A percentile compares a stretch with the other conserved stretches of the same genome.
These are phyloP conservation scores for Ceratobasidium sp. DNA, from an alignment of 1,284 basidiomycete genomes.

Conservation along the genomic window DNA sequence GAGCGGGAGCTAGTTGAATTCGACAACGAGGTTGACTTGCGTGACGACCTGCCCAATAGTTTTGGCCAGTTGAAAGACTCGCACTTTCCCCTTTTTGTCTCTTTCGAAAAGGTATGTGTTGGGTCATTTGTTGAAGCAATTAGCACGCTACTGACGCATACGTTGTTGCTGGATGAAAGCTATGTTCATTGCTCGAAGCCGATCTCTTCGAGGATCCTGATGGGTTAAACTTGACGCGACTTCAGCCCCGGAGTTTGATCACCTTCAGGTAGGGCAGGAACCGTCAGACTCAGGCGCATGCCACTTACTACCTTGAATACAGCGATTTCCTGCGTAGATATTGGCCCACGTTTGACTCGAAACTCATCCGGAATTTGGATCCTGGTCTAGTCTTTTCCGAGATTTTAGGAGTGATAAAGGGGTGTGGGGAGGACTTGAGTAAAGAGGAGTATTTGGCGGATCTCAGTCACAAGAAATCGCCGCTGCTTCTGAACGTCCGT, in stretches of 20 bases:
- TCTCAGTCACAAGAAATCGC: slow-evolving; percentile 65
- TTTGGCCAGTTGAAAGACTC: slow-evolving; percentile 70
- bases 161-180: slow-evolving; percentile 1
- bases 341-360: slow-evolving; percentile 74
- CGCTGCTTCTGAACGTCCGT: slow-evolving; percentile 66
- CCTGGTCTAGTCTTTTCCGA: slow-evolving; percentile 75
- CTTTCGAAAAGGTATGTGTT: slow-evolving; percentile 69
- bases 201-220: slow-evolving; percentile 55
- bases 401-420: slow-evolving; percentile 77
- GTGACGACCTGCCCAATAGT: slow-evolving; percentile 62
- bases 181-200: slow-evolving; percentile 52
- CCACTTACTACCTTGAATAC: slow-evolving; percentile 49
- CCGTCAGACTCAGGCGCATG: slow-evolving; percentile 12
- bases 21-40: slow-evolving; percentile 27
- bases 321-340: slow-evolving; percentile 67
- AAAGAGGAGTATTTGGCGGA: slow-evolving; percentile 59
- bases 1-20: slow-evolving; percentile 43
- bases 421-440: slow-evolving; percentile 67
- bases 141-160: neutral
- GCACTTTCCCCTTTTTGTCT: slow-evolving; percentile 80
- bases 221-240: neutral
- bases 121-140: neutral
- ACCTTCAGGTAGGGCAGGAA: slow-evolving; percentile 15
- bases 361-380: slow-evolving; percentile 69
- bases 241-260: neutral